A percentile compares a stretch with the other conserved stretches of the same genome.
Evolutionary conservation across 2,329 filamentous ascomycete genomes (phyloP).

Genomic region (Pseudogymnoascus sp.): DNA sequence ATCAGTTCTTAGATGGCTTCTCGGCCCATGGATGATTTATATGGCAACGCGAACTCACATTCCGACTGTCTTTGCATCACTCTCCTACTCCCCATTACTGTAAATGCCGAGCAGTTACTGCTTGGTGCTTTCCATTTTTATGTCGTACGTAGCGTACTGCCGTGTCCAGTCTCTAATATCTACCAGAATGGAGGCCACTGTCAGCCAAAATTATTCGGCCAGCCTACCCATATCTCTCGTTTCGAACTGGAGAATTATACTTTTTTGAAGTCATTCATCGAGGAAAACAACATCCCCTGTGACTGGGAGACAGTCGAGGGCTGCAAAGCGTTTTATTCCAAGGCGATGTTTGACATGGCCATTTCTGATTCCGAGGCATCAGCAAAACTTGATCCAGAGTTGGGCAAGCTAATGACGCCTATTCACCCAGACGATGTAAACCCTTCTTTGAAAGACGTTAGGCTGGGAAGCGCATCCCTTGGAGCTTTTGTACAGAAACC

Average conservation of each 20-base stretch:
- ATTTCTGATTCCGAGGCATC: conserved; percentile 45
- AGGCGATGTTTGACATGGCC: conserved; percentile 46
- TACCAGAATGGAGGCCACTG: conserved; percentile 63
- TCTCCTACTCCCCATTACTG: not conserved
- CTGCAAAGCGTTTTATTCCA: conserved; percentile 55
- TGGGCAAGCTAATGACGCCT: conserved; percentile 38
- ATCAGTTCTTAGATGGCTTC: not conserved
- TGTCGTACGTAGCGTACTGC: not conserved
- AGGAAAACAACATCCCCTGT: conserved; percentile 53
- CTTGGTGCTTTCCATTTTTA: not conserved
- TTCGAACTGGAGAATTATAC: conserved; percentile 67
- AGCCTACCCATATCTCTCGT: conserved; percentile 50
- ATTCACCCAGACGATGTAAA: conserved; percentile 26
- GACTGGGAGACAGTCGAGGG: conserved; percentile 59
- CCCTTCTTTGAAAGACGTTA: conserved; percentile 41
- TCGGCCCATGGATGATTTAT: not conserved
- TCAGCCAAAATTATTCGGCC: conserved; percentile 60
- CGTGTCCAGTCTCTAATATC: not conserved
- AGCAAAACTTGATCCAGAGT: conserved; percentile 44
- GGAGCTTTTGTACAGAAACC: conserved; percentile 58
- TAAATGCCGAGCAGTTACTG: not conserved
- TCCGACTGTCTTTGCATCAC: not conserved
- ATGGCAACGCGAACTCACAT: not conserved
- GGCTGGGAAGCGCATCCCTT: conserved; percentile 33
- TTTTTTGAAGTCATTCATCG: conserved; percentile 51